Evolutionary conservation across 768 basidiomycete genomes (phyloP).

Genomic region (Stropharia rugosoannulata): DNA sequence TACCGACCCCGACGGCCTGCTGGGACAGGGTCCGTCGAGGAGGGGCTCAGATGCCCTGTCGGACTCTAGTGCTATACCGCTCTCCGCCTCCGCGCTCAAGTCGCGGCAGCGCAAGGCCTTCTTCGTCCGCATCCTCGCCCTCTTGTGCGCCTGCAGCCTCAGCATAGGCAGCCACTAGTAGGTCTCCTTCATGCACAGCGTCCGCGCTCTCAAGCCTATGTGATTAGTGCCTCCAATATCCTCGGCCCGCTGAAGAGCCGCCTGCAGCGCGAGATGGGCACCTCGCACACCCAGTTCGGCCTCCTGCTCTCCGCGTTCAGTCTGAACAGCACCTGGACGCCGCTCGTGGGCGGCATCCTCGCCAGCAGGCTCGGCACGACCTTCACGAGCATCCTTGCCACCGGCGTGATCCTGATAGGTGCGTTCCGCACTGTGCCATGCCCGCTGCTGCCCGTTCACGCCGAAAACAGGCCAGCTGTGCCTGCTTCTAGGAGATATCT

Average conservation of each 20-base stretch:
- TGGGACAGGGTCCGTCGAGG: conserved; percentile 10
- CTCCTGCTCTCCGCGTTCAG: conserved; percentile 76
- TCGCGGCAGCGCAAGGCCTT: conserved; percentile 32
- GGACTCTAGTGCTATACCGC: not conserved
- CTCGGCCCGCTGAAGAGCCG: conserved; percentile 79
- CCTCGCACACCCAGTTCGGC: conserved; percentile 76
- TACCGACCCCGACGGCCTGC: conserved; percentile 21
- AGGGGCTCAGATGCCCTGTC: conserved; percentile 3
- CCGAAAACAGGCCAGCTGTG: conserved; percentile 53
- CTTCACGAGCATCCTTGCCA: conserved; percentile 68
- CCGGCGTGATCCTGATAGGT: conserved; percentile 68
- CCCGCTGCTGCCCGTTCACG: not conserved
- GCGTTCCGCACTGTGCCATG: conserved; percentile 8
- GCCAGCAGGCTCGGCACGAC: conserved; percentile 74
- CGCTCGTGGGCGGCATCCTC: conserved; percentile 72
- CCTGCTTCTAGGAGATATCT: conserved; percentile 65
- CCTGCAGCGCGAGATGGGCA: conserved; percentile 66
- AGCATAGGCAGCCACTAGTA: conserved; percentile 81
- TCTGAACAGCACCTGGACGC: conserved; percentile 73
- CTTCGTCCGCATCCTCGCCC: conserved; percentile 56
- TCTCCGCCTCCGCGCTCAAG: not conserved
- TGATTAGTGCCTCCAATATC: conserved; percentile 62
- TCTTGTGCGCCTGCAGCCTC: conserved; percentile 70
- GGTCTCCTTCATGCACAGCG: conserved; percentile 18
- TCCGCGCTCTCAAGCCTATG: not conserved